Evolutionary conservation across 164 flowering plant genomes (phyloP), one percentile per base, ranked within the genome.

Genomic region (Stephania cephalantha): DNA sequence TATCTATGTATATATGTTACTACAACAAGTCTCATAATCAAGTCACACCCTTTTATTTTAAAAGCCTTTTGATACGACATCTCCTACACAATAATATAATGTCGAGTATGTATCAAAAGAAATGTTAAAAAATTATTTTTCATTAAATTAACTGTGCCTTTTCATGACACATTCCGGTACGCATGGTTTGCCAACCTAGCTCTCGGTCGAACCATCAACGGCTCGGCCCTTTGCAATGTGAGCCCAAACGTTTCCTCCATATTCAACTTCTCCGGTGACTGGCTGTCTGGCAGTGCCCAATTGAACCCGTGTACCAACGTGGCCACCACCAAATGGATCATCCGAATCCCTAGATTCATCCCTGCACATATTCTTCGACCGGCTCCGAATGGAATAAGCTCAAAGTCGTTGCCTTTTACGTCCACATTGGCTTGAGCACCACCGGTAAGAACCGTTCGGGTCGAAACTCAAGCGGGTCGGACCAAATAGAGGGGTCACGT

Each of bases 351-450:
- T 65, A 93, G 55, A 74, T 83, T 88, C 86, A 92, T 78, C 9
- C 9, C 97, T 97, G n/a, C 92, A 64, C 99, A 95, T 4, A 91
- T 90, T 70, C 99, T 85, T 2, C 99, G 87, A 2, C 99, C 99
- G 0, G 95, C 94, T 0, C 98, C 97, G 42, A 95, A 93, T 0
- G 97, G 97, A 55, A 93, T 91, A 31, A 88, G 78, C 79, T 90
- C 94, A 48, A 89, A 93, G 72, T 91, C 92, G 70, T 81, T 87
- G 1, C 98, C 97, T 30, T 74, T 83, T 1, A 90, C 83, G 71
- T 93, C 97, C 1, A 83, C 86, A 25, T 82, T 72, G 45, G 89
- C 80, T 70, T 81, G 84, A 5, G 87, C 88, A 0, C 93, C 87
- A 3, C 93, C 1, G 85, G 84, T 11, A 93, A 64, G 81, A 95